These are phyloP conservation scores for Macroventuria anomochaeta DNA, from an alignment of 2,329 filamentous ascomycete species.

Conservation along the genomic window DNA sequence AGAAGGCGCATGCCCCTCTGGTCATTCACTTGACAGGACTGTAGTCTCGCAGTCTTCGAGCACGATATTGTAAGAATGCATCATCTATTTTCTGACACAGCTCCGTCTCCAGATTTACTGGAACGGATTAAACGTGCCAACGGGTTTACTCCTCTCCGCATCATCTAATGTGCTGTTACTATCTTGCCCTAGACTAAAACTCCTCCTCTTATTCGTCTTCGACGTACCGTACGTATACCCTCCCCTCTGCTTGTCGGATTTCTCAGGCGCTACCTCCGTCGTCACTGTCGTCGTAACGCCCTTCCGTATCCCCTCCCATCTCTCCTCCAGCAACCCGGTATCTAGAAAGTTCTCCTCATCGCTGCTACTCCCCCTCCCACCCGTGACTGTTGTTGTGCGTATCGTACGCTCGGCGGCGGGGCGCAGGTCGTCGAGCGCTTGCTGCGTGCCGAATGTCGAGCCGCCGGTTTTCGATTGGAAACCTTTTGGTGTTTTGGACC, in stretches of 20 bases:
- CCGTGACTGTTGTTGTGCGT: slow-evolving; percentile 32
- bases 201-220: slow-evolving; percentile 10
- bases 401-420: slow-evolving; percentile 24
- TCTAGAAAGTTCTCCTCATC: slow-evolving; percentile 33
- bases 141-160: slow-evolving; percentile 8
- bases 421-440: slow-evolving; percentile 26
- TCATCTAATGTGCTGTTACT: slow-evolving; percentile 22
- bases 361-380: slow-evolving; percentile 28
- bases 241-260: neutral
- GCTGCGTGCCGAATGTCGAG: slow-evolving; percentile 16
- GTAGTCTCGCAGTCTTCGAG: neutral
- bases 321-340: slow-evolving; percentile 19
- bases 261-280: slow-evolving; percentile 13
- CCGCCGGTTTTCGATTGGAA: slow-evolving; percentile 6
- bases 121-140: slow-evolving; percentile 14
- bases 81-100: neutral
- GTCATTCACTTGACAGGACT: neutral
- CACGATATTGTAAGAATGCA: neutral
- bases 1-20: too few relatives aligned
- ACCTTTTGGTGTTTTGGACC: slow-evolving; percentile 22
- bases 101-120: neutral
- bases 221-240: neutral
- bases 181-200: slow-evolving; percentile 19
- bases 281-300: slow-evolving; percentile 30
- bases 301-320: slow-evolving; percentile 19